Percentiles rank a stretch among this genome's conserved stretches.
These are phyloP conservation scores for Pholiota adiposa DNA, from an alignment of 1,284 basidiomycete species.

Conservation along the genomic window DNA sequence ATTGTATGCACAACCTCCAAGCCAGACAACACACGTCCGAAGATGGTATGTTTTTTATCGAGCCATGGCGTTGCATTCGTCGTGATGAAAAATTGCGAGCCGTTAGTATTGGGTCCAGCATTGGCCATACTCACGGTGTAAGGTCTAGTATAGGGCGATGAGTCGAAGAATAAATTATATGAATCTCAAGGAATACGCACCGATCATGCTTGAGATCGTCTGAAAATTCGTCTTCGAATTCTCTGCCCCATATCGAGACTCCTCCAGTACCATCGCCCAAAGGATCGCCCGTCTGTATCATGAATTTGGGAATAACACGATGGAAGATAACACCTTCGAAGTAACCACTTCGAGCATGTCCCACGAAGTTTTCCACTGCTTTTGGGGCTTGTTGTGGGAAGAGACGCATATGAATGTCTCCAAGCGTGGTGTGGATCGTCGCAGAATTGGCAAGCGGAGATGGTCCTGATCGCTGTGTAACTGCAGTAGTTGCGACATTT, in stretches of 20 bases:
- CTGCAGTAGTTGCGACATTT: constrained; percentile 78
- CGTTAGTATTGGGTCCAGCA: constrained; percentile 92
- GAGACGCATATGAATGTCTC: constrained; percentile 91
- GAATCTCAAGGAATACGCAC: constrained; percentile 40
- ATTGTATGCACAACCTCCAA: constrained; percentile 86
- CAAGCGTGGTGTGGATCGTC: constrained; percentile 93
- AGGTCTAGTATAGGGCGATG: constrained; percentile 54
- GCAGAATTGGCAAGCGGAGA: constrained; percentile 76
- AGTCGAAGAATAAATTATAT: constrained; percentile 13
- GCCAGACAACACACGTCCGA: constrained; percentile 83
- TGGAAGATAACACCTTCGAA: constrained; percentile 97
- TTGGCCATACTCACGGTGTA: constrained; percentile 99
- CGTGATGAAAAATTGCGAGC: constrained; percentile 98
- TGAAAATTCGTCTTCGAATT: constrained; percentile 96
- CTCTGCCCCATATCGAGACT: constrained; percentile 90
- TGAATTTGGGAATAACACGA: constrained; percentile 98
- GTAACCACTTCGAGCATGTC: constrained; percentile 90
- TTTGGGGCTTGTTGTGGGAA: constrained; percentile 94
- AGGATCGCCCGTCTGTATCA: constrained; percentile 99
- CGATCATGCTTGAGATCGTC: constrained; percentile 90
- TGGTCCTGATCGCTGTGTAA: constrained; percentile 52
- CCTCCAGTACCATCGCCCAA: constrained; percentile 98
- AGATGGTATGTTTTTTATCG: constrained; percentile 96
- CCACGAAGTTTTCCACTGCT: constrained; percentile 97
- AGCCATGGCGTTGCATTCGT: constrained; percentile 96